These are phyloP conservation scores for Solanum hybrid DNA, from an alignment of 305 asterid species.

Conservation along the genomic window DNA sequence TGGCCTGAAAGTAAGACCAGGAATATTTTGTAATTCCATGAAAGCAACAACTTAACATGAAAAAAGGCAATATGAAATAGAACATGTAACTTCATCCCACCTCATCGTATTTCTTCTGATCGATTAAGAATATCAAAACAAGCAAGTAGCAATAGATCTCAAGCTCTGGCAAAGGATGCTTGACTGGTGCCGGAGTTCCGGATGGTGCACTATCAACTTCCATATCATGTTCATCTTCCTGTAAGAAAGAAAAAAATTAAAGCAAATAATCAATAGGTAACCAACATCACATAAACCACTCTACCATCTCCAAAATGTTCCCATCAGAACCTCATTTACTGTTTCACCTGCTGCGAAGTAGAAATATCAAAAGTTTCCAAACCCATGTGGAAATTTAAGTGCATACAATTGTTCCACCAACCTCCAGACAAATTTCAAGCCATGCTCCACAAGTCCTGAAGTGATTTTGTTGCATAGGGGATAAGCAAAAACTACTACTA, in stretches of 20 bases:
- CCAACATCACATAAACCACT: neutral
- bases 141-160: slow-evolving; percentile 83
- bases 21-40: slow-evolving; percentile 5
- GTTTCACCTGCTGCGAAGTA: neutral
- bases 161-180: slow-evolving; percentile 71
- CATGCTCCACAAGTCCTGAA: neutral
- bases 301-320: neutral
- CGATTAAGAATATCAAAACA: slow-evolving; percentile 66
- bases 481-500: neutral
- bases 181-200: slow-evolving; percentile 44
- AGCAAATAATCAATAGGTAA: neutral
- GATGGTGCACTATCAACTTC: slow-evolving; percentile 70
- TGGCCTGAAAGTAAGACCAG: slow-evolving; percentile 40
- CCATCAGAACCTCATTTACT: neutral
- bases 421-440: neutral
- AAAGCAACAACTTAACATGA: neutral
- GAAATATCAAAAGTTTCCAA: neutral
- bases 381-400: neutral
- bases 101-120: slow-evolving; percentile 69
- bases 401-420: neutral
- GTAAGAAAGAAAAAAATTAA: slow-evolving; percentile 8
- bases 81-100: slow-evolving; percentile 20
- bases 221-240: slow-evolving; percentile 78
- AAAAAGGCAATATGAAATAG: neutral
- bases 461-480: neutral